Percentiles rank a stretch among this genome's conserved stretches.
Conservation (phyloP, 805 yeast genomes). For the Starmerella sirachaensis region DNA sequence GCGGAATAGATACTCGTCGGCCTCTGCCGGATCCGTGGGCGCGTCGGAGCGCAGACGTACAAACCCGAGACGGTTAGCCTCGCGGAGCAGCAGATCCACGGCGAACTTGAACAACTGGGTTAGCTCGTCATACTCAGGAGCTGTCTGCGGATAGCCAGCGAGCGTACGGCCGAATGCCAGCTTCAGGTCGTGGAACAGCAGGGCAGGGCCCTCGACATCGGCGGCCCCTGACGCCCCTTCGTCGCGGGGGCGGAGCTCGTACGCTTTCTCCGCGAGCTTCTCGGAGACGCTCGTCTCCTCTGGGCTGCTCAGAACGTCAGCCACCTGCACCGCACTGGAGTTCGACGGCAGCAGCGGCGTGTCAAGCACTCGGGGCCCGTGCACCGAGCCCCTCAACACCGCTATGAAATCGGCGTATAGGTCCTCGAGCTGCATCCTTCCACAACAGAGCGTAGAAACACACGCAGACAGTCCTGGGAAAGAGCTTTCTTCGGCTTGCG, state of each 20-base stretch:
- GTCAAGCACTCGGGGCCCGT: conserved; percentile 14
- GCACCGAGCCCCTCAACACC: conserved; percentile 15
- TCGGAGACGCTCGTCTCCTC: conserved; percentile 15
- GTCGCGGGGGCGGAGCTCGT: conserved; percentile 7
- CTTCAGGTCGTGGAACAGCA: conserved; percentile 24
- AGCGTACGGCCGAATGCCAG: conserved; percentile 24
- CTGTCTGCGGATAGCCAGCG: conserved; percentile 22
- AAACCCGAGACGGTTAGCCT: conserved; percentile 25
- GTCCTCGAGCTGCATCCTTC: conserved; percentile 10
- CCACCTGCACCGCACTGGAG: conserved; percentile 14
- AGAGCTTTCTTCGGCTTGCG: too few relatives aligned
- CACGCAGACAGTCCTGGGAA: too few relatives aligned
- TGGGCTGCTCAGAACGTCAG: conserved; percentile 11
- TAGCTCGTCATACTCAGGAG: conserved; percentile 22
- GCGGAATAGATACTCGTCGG: conserved; percentile 19
- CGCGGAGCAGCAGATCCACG: conserved; percentile 27
- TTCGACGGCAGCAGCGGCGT: conserved; percentile 14
- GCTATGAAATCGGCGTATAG: conserved; percentile 18
- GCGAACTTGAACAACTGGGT: conserved; percentile 25
- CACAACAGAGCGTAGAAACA: neutral
- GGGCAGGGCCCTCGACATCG: conserved; percentile 6
- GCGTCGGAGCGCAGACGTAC: conserved; percentile 11
- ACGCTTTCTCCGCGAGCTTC: conserved; percentile 14
- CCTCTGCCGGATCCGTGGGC: conserved; percentile 10
- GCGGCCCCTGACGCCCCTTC: neutral